Conservation (phyloP, 2,329 filamentous ascomycete genomes). For the Monosporascus sp. region DNA sequence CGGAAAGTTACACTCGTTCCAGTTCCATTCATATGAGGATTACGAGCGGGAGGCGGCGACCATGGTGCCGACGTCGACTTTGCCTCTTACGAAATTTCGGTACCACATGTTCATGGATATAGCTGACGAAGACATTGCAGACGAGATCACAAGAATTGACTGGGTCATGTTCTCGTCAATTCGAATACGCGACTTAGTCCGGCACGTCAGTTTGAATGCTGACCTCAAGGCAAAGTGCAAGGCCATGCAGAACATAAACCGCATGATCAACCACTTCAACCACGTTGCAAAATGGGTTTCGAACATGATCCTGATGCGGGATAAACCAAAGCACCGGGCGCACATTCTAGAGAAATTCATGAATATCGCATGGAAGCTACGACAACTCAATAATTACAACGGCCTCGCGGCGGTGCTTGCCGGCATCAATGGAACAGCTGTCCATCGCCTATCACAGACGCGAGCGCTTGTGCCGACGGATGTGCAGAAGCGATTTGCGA, state of each 20-base stretch:
- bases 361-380: slow-evolving; percentile 77
- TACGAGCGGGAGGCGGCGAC: slow-evolving; percentile 73
- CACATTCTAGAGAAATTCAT: slow-evolving; percentile 94
- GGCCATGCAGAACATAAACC: slow-evolving; percentile 79
- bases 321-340: slow-evolving; percentile 93
- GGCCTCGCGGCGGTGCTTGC: slow-evolving; percentile 89
- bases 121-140: slow-evolving; percentile 77
- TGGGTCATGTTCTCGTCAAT: slow-evolving; percentile 98
- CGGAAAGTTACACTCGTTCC: slow-evolving; percentile 39
- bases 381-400: slow-evolving; percentile 95
- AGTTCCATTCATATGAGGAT: slow-evolving; percentile 65
- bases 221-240: slow-evolving; percentile 69
- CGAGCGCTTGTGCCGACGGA: slow-evolving; percentile 66
- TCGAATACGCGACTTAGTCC: slow-evolving; percentile 83
- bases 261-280: slow-evolving; percentile 92
- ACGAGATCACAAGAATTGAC: slow-evolving; percentile 90
- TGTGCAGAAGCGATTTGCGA: slow-evolving; percentile 77
- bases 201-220: slow-evolving; percentile 74
- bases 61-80: slow-evolving; percentile 63
- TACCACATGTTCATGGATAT: slow-evolving; percentile 90
- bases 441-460: slow-evolving; percentile 79
- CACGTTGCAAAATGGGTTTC: slow-evolving; percentile 78
- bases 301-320: slow-evolving; percentile 79
- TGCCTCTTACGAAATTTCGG: slow-evolving; percentile 74
- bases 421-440: slow-evolving; percentile 81